Percentiles rank a stretch among this genome's conserved stretches.
Evolutionary conservation across 106 monocot species (phyloP).

Genomic region (Triglochin maritima): DNA sequence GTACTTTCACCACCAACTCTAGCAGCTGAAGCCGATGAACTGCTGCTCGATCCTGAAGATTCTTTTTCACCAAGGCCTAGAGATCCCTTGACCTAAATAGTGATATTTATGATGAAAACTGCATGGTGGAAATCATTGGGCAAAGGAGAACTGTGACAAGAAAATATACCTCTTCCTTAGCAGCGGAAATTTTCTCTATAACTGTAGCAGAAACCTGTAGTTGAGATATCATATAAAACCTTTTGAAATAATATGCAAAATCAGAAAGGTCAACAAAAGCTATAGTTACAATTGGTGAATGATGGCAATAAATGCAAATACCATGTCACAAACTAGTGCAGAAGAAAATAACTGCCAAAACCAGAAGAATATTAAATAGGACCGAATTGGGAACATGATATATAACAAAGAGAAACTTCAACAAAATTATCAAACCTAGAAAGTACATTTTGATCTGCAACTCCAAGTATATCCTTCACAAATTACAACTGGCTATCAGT

Average conservation of each 20-base stretch:
- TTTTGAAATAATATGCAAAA: neutral
- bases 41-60: conserved; percentile 16
- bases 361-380: too few species aligned
- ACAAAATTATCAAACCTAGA: too few species aligned
- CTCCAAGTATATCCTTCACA: too few species aligned
- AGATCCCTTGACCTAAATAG: conserved; percentile 54
- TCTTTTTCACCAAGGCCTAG: conserved; percentile 57
- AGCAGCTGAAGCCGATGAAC: conserved; percentile 13
- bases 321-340: too few species aligned
- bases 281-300: neutral
- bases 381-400: too few species aligned
- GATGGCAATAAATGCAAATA: neutral
- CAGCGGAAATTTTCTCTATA: conserved; percentile 30
- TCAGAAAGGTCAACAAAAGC: neutral
- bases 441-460: too few species aligned
- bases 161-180: conserved; percentile 27
- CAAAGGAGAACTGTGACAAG: neutral
- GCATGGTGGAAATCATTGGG: neutral
- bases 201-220: conserved; percentile 27
- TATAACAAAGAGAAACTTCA: too few species aligned
- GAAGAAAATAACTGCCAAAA: neutral
- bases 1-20: conserved; percentile 13
- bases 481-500: too few species aligned
- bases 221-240: neutral
- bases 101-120: conserved; percentile 2